Conservation (phyloP, 164 flowering plant genomes). For the Vitis riparia region DNA sequence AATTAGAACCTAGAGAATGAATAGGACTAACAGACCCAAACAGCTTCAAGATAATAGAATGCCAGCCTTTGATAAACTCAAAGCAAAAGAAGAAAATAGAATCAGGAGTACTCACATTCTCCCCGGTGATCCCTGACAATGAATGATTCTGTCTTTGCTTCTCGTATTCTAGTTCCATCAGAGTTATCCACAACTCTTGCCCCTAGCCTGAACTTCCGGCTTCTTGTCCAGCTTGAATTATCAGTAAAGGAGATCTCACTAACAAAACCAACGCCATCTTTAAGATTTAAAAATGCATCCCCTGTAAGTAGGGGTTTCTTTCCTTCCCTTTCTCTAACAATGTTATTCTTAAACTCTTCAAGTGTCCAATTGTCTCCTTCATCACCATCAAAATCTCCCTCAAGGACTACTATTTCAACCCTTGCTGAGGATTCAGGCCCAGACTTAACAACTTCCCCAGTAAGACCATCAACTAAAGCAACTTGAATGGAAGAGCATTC, state of each 20-base stretch:
- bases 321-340: conserved; percentile 61
- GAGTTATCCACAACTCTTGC: conserved; percentile 46
- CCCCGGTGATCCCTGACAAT: conserved; percentile 68
- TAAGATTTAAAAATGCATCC: conserved; percentile 49
- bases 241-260: conserved; percentile 61
- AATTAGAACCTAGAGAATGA: no score
- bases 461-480: conserved; percentile 48
- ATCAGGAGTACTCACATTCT: conserved; percentile 50
- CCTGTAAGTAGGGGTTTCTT: conserved; percentile 65
- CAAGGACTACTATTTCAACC: conserved; percentile 60
- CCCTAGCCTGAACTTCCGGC: conserved; percentile 63
- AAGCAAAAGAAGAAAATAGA: not conserved
- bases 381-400: conserved; percentile 61
- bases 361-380: conserved; percentile 49
- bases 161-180: conserved; percentile 40
- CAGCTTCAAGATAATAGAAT: no score
- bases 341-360: conserved; percentile 57
- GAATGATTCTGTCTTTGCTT: conserved; percentile 71
- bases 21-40: no score
- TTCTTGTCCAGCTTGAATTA: conserved; percentile 68
- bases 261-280: conserved; percentile 59
- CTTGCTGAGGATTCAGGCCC: conserved; percentile 49
- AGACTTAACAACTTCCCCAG: conserved; percentile 35
- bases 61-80: not conserved
- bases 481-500: conserved; percentile 46